These are phyloP conservation scores for Mortierella sp. DNA, from an alignment of 371 early-diverging fungal species.

Conservation along the genomic window DNA sequence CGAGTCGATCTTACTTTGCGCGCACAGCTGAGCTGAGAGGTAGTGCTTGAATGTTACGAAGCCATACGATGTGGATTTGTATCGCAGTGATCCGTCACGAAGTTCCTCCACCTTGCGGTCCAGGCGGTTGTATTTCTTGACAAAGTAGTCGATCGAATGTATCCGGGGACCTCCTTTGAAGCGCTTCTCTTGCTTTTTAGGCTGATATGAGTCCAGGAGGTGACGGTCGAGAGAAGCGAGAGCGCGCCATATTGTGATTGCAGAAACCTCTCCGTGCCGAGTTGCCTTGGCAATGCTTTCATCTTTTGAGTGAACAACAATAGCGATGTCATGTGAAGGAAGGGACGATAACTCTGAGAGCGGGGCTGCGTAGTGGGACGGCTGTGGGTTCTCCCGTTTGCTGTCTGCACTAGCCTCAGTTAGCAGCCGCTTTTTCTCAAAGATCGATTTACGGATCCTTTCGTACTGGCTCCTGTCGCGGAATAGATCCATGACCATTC, in stretches of 20 bases:
- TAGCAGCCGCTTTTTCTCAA: slow-evolving; percentile 40
- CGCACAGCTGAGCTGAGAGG: slow-evolving; percentile 64
- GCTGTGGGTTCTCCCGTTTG: no score
- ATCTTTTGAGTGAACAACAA: neutral
- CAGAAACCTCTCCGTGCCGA: no score
- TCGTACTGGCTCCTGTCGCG: slow-evolving; percentile 22
- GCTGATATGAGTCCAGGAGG: slow-evolving; percentile 35
- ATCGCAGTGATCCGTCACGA: slow-evolving; percentile 55
- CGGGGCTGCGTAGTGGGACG: no score
- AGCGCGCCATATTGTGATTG: no score
- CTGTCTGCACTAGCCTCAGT: no score
- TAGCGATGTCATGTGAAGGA: neutral
- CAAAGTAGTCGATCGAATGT: slow-evolving; percentile 53
- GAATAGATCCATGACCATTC: slow-evolving; percentile 18
- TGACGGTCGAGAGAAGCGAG: slow-evolving; percentile 10
- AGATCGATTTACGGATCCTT: slow-evolving; percentile 40
- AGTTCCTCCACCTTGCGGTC: slow-evolving; percentile 51
- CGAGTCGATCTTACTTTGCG: slow-evolving; percentile 68
- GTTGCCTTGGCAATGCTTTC: no score
- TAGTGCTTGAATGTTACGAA: slow-evolving; percentile 74
- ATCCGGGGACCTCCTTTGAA: slow-evolving; percentile 46
- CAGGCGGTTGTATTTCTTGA: slow-evolving; percentile 56
- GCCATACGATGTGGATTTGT: slow-evolving; percentile 67
- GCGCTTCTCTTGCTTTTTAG: slow-evolving; percentile 32
- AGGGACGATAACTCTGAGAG: no score